Conservation (phyloP, 106 monocot genomes). For the Iris macrosiphon region DNA sequence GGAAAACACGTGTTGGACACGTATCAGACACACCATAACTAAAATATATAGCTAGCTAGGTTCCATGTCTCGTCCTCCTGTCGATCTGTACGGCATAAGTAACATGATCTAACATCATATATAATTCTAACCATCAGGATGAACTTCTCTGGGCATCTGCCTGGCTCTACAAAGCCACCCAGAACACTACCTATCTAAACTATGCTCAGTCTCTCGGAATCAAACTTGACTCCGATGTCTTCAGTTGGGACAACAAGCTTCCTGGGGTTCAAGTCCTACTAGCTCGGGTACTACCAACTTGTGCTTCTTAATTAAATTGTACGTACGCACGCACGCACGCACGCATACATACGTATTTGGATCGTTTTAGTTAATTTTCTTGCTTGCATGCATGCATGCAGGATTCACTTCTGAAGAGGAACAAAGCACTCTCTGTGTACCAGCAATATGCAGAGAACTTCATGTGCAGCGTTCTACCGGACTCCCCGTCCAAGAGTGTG, state of each 20-base stretch:
- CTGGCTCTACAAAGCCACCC: slow-evolving; percentile 64
- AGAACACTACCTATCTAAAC: slow-evolving; percentile 23
- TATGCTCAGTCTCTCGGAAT: neutral
- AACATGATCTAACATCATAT: no score
- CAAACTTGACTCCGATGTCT: slow-evolving; percentile 22
- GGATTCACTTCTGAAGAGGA: slow-evolving; percentile 17
- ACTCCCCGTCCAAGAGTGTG: slow-evolving; percentile 26
- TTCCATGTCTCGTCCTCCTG: neutral
- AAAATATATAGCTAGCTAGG: neutral
- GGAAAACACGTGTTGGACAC: neutral
- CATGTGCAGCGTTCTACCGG: slow-evolving; percentile 33
- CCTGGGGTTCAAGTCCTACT: slow-evolving; percentile 18
- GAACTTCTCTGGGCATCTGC: slow-evolving; percentile 72
- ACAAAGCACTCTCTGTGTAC: slow-evolving; percentile 14
- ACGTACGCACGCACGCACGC: no score
- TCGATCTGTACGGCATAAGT: neutral
- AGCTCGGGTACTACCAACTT: neutral
- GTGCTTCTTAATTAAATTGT: neutral
- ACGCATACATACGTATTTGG: no score
- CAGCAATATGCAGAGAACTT: slow-evolving; percentile 31
- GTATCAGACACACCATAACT: neutral
- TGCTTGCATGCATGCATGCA: no score
- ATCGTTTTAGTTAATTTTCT: no score
- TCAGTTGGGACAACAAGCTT: slow-evolving; percentile 41
- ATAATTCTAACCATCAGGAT: no score